Base-by-base conservation (phyloP, 1,284 basidiomycete species). In the Ceratobasidium sp. region DNA sequence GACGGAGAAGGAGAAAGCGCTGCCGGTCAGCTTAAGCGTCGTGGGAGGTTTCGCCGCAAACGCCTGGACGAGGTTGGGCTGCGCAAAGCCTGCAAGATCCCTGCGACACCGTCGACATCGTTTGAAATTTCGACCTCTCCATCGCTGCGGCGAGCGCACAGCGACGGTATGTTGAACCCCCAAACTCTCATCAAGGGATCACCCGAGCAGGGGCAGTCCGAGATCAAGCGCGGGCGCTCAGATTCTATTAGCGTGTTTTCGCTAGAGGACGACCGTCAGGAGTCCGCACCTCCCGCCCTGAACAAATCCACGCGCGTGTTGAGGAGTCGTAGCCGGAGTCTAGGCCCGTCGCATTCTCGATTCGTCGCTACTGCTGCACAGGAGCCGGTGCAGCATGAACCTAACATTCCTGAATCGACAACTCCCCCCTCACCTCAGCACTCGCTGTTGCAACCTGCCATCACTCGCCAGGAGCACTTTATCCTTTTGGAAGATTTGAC, bases 401-500 rank as follows among this genome's bases (percentile, higher is more conserved):
- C 69, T 18, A 28, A 71, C 36, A 71, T 71, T 51, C 69, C 69
- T 21, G 69, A 61, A 42, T 61, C 69, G 46, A 71, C 69, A 61
- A 81, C 73, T 77, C 83, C 76, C 3, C 75, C 78, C 6, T 73
- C 53, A 53, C 62, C 66, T 25, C 62, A 64, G 18, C 67, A 63
- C 11, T 71, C 69, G 21, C 21, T 71, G 48, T 49, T 61, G 36
- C 69, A 72, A 16, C 77, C 80, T 0, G 78, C 81, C 0, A 84
- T 90, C 58, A 88, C 92, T 16, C 88, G 96, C 18, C 95, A 97
- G 81, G 95, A 98, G 80, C 92, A 98, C 79, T 99, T 99, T 81
- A 95, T 99, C 77, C 86, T 99, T 75, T 96, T 99, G 94, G 96
- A 99, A 81, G 97, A 99, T 79, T 83, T 99, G 54, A 99, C 96